Base-by-base conservation (phyloP, 2,329 filamentous ascomycete species). In the Hirsutella minnesotensis region DNA sequence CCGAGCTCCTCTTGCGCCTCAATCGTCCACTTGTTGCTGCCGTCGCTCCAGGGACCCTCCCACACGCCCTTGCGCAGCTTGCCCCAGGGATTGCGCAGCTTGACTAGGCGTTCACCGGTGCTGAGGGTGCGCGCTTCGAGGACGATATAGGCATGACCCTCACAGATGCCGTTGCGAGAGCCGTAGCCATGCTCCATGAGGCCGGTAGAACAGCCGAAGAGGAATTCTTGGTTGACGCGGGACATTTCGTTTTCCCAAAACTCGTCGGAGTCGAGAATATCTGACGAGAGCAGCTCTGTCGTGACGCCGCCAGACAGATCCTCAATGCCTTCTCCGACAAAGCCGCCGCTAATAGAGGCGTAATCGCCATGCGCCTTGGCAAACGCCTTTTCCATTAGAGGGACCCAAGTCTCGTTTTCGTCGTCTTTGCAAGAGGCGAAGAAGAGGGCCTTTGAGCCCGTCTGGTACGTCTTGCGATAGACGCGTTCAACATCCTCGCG, bases 221-320 rank as follows among this genome's bases (percentile, higher is more conserved):
- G 64, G 53, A 92, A 94, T 40, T 86, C 81, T 43, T 86, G 66
- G 56, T 94, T 92, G 45, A 88, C 85, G 48, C 83, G 79, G 61
- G 81, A 76, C 20, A 94, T 72, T 56, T 92, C 84, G 31, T 90
- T 79, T 1, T 73, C 76, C 88, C 87, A 94, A 57, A 94, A 94
- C 19, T 77, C 73, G 40, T 94, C 81, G 45, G 83, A 82, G 55
- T 92, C 81, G 3, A 87, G 69, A 30, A 88, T 84, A 52, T 86
- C 81, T 1, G 77, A 76, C 2, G 78, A 75, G 37, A 82, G 72
- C 10, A 87, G 61, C 54, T 83, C 77, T 0, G 78, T 81, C 0
- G 81, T 84, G 12, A 86, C 79, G 21, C 82, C 82, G 2, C 82
- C 82, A 13, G 73, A 78, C 10, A 81, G 63, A 58, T 83, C 73